phyloP scores from a whole-genome alignment of 441 rosid species.

The Brassica balearica region DNA sequence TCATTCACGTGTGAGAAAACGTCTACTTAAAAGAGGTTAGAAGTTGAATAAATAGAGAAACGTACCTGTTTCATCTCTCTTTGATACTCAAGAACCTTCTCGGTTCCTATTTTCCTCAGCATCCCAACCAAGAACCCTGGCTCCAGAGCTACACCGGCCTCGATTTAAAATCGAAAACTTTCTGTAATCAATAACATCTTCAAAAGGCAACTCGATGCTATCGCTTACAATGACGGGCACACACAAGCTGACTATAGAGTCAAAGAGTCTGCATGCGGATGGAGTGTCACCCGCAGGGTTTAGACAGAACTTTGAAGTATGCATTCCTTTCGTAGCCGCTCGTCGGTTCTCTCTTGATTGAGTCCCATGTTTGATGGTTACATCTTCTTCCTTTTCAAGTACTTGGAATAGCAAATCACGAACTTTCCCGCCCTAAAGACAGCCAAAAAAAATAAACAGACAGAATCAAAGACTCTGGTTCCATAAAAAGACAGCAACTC shows the following conservation, averaged over 20 bases:
- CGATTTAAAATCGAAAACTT: slow-evolving; percentile 83
- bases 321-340: slow-evolving; percentile 89
- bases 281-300: slow-evolving; percentile 99
- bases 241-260: slow-evolving; percentile 93
- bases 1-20: slow-evolving; percentile 8
- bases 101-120: slow-evolving; percentile 60
- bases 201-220: slow-evolving; percentile 87
- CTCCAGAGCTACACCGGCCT: slow-evolving; percentile 63
- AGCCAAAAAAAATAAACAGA: slow-evolving; percentile 9
- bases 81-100: slow-evolving; percentile 77
- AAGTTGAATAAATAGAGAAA: neutral
- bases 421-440: slow-evolving; percentile 81
- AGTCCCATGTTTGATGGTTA: slow-evolving; percentile 84
- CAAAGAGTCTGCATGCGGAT: slow-evolving; percentile 93
- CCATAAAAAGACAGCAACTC: neutral
- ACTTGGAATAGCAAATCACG: slow-evolving; percentile 87
- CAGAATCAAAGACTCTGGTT: neutral
- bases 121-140: slow-evolving; percentile 67
- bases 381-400: slow-evolving; percentile 81
- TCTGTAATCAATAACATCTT: slow-evolving; percentile 80
- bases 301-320: slow-evolving; percentile 88
- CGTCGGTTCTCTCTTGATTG: slow-evolving; percentile 92
- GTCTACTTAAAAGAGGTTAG: neutral
- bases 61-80: slow-evolving; percentile 67
- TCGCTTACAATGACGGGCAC: slow-evolving; percentile 90